Base-by-base conservation (phyloP, 2,329 filamentous ascomycete genomes). In the Hypomyces perniciosus region DNA sequence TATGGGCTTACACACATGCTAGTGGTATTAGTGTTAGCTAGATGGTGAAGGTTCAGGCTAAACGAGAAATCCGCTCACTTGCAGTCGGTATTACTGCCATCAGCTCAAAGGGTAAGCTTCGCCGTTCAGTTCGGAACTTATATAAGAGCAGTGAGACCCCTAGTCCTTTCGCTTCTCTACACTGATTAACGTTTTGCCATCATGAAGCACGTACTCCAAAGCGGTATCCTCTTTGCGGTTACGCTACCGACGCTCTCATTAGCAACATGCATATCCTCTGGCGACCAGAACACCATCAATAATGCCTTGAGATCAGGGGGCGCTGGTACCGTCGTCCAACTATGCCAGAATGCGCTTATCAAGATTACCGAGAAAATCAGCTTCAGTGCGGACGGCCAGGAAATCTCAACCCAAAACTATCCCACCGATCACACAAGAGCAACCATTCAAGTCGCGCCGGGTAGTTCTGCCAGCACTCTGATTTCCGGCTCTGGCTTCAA, bases 381-480 rank as follows among this genome's bases (percentile, higher is more conserved):
- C 28, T 61, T 60, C 51, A 57, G 58, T 12, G 59, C 59, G 5
- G 57, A 56, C 12, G 48, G 53, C 44, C 61, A 62, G 51, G 61
- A 62, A 41, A 54, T 62, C 29, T 62, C 59, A 4, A 62, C 61
- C 4, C 43, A 61, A 42, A 56, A 58, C 6, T 62, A 62, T 44
- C 61, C 61, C 8, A 58, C 55, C 2, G 61, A 54, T 39, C 39
- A 31, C 47, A 54, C 54, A 10, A 51, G 61, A 8, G 61, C 56
- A 8, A 61, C 54, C 26, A 56, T 62, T 29, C 53, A 59, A 10
- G 53, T 62, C 31, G 55, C 53, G 8, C 49, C 55, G 0, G 59
- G 60, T 38, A 61, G 54, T 48, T 55, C 47, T 41, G 52, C 56
- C 27, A 57, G 48, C 30, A 60, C 56, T 1, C 42, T 61, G 37